phyloP scores from a whole-genome alignment of 1,284 basidiomycete genomes.

The Rhodotorula sp. region DNA sequence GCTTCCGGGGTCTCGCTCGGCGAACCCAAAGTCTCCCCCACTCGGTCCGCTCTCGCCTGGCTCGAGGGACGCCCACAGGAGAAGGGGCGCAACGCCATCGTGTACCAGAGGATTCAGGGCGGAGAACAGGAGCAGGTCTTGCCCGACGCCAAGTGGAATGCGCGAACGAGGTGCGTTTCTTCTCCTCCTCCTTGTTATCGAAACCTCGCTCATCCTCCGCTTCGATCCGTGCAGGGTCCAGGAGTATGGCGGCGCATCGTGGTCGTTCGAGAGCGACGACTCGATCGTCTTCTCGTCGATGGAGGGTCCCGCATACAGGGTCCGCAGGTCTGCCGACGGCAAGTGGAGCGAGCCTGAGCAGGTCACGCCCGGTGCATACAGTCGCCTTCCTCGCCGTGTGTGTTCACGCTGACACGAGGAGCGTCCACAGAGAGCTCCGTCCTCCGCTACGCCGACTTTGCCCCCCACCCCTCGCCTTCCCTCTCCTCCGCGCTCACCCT shows the following conservation, averaged over 20 bases:
- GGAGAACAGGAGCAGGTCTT: slow-evolving; percentile 54
- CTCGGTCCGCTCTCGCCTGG: slow-evolving; percentile 47
- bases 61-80: slow-evolving; percentile 64
- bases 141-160: slow-evolving; percentile 57
- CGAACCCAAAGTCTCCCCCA: slow-evolving; percentile 46
- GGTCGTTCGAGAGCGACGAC: slow-evolving; percentile 57
- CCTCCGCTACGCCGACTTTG: slow-evolving; percentile 60
- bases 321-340: slow-evolving; percentile 47
- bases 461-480: slow-evolving; percentile 49
- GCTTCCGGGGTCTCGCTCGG: slow-evolving; percentile 50
- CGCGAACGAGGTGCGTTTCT: slow-evolving; percentile 50
- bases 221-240: neutral
- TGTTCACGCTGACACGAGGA: neutral
- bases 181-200: neutral
- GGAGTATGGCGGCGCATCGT: slow-evolving; percentile 58
- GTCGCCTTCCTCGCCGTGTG: neutral
- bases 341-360: slow-evolving; percentile 52
- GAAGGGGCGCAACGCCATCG: slow-evolving; percentile 60
- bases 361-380: slow-evolving; percentile 61
- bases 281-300: slow-evolving; percentile 61
- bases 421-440: slow-evolving; percentile 53
- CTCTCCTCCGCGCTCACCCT: slow-evolving; percentile 53
- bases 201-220: no score
- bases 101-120: slow-evolving; percentile 53
- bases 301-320: slow-evolving; percentile 58